Evolutionary conservation across 129 eudicot genomes (phyloP).

Genomic region (Helianthus tuberosus): DNA sequence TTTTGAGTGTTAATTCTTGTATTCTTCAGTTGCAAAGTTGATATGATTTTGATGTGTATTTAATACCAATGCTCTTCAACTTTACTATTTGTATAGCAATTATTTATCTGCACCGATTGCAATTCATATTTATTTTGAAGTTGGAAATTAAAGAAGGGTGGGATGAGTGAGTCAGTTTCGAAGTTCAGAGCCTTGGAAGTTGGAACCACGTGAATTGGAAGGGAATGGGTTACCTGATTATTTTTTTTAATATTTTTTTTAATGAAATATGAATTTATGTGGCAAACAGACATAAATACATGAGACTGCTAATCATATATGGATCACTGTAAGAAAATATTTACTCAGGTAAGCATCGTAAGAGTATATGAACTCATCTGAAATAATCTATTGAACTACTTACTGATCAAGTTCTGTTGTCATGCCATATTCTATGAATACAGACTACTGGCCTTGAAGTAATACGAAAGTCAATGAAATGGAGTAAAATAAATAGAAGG

Average conservation of each 20-base stretch:
- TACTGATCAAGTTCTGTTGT: neutral
- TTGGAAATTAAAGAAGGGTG: neutral
- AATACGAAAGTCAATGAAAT: neutral
- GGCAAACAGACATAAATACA: too few relatives aligned
- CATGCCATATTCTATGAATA: neutral
- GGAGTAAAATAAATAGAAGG: neutral
- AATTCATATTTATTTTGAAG: neutral
- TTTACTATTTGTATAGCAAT: slow-evolving; percentile 4
- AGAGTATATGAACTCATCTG: neutral
- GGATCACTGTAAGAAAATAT: too few relatives aligned
- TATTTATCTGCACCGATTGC: neutral
- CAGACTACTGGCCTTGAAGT: neutral
- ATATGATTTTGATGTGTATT: neutral
- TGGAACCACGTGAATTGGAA: slow-evolving; percentile 10
- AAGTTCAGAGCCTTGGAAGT: slow-evolving; percentile 3
- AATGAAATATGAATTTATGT: too few relatives aligned
- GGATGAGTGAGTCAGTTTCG: slow-evolving; percentile 1
- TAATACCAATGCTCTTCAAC: neutral
- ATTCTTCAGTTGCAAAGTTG: neutral
- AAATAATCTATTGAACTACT: neutral
- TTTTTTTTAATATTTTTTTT: neutral
- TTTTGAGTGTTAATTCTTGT: neutral
- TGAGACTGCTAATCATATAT: too few relatives aligned
- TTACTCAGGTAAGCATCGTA: too few relatives aligned
- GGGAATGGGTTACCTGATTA: neutral